These are phyloP conservation scores for Scopulariopsis brevicaulis DNA, from an alignment of 2,329 filamentous ascomycete genomes.

Conservation along the genomic window DNA sequence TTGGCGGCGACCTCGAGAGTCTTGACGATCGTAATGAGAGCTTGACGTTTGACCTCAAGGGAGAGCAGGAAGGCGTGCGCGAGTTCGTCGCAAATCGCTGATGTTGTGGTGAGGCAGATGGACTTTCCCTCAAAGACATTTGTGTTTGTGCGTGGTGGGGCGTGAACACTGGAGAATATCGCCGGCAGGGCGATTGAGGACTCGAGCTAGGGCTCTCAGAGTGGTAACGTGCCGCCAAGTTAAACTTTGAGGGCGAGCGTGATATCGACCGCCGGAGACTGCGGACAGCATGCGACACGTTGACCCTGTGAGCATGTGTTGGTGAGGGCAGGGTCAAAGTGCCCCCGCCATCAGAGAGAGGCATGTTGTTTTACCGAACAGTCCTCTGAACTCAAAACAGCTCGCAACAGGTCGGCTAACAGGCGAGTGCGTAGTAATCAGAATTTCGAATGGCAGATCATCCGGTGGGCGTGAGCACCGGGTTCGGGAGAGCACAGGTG, in stretches of 20 bases:
- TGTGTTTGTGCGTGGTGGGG: slow-evolving; percentile 2
- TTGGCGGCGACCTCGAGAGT: slow-evolving; percentile 39
- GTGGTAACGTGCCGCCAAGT: slow-evolving; percentile 3
- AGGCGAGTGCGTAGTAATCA: background rate
- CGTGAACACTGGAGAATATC: slow-evolving; percentile 15
- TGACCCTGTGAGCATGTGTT: slow-evolving; percentile 70
- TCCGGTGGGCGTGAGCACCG: background rate
- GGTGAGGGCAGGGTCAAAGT: slow-evolving; percentile 82
- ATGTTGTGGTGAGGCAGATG: background rate
- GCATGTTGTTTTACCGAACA: slow-evolving; percentile 30
- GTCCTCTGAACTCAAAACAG: background rate
- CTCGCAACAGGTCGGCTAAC: background rate
- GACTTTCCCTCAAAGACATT: background rate
- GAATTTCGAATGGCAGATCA: background rate
- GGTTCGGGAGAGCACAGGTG: background rate
- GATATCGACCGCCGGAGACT: slow-evolving; percentile 81
- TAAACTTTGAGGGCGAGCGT: slow-evolving; percentile 84
- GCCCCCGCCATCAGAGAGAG: slow-evolving; percentile 50
- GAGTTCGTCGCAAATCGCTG: slow-evolving; percentile 3
- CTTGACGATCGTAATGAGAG: slow-evolving; percentile 54
- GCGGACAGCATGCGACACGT: slow-evolving; percentile 70
- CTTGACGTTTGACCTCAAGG: slow-evolving; percentile 30
- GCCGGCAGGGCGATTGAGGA: slow-evolving; percentile 41
- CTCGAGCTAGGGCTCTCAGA: slow-evolving; percentile 37
- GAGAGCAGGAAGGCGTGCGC: slow-evolving; percentile 13